Percentiles rank a stretch among this genome's conserved stretches.
Evolutionary conservation across 225 moss, liverwort and hornwort genomes (phyloP).

Genomic region (Takakia lepidozioides): DNA sequence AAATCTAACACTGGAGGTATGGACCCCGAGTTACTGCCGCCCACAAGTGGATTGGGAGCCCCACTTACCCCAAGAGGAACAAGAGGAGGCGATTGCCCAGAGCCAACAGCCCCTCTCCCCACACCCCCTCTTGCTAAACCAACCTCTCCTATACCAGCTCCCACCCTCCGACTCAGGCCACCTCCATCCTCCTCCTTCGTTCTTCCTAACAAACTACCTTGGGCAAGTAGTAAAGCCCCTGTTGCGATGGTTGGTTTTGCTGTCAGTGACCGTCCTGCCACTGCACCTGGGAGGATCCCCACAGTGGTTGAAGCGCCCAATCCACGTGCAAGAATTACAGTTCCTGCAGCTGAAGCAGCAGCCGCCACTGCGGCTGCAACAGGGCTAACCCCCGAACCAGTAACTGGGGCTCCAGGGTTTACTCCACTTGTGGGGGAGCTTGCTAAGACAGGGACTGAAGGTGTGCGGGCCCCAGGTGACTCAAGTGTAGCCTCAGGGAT

Average conservation of each 20-base stretch:
- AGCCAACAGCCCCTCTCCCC: slow-evolving; percentile 17
- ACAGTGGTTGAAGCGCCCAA: no score
- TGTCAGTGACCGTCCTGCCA: slow-evolving; percentile 37
- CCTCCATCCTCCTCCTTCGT: slow-evolving; percentile 70
- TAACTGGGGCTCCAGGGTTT: slow-evolving; percentile 40
- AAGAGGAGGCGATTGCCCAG: slow-evolving; percentile 52
- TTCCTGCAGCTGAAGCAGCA: no score
- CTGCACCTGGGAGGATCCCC: no score
- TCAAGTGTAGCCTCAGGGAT: slow-evolving; percentile 48
- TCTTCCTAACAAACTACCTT: slow-evolving; percentile 37
- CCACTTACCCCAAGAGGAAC: slow-evolving; percentile 19
- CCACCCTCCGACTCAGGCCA: slow-evolving; percentile 46
- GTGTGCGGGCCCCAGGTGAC: slow-evolving; percentile 40
- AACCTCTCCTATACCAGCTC: slow-evolving; percentile 28
- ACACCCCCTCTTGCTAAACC: slow-evolving; percentile 12
- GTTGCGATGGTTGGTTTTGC: slow-evolving; percentile 42
- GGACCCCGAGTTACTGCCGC: slow-evolving; percentile 12
- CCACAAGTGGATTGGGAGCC: slow-evolving; percentile 13
- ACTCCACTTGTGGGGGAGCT: slow-evolving; percentile 37
- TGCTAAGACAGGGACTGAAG: slow-evolving; percentile 34
- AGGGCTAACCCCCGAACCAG: slow-evolving; percentile 44
- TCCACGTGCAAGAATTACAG: no score
- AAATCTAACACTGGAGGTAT: slow-evolving; percentile 48
- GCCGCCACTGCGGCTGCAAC: no score
- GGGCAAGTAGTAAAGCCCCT: slow-evolving; percentile 27